Conservation (phyloP, 2,329 filamentous ascomycete genomes). For the Calonectria crousiana region DNA sequence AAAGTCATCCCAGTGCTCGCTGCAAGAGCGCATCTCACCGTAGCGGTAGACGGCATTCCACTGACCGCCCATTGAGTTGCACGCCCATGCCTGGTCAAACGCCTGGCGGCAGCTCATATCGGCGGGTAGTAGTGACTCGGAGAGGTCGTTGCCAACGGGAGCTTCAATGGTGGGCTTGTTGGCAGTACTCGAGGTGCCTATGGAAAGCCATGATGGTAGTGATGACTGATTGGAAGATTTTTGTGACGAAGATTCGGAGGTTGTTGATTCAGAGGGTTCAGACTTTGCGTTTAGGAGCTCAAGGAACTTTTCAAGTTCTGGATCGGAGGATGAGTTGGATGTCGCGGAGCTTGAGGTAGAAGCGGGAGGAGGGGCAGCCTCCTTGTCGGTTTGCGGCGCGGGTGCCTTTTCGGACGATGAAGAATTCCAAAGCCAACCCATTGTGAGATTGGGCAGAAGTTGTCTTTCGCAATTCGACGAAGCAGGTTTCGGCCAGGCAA, state of each 20-base stretch:
- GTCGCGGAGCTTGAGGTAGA: constrained; percentile 28
- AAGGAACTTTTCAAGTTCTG: constrained; percentile 68
- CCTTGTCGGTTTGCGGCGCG: constrained; percentile 38
- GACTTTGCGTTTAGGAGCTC: constrained; percentile 55
- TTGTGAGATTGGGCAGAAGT: constrained; percentile 47
- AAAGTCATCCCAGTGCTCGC: constrained; percentile 91
- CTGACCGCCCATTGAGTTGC: constrained; percentile 90
- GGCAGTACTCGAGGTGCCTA: constrained; percentile 42
- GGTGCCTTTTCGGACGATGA: constrained; percentile 49
- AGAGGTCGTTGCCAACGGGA: constrained; percentile 59
- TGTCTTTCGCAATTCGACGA: constrained; percentile 9
- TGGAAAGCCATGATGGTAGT: constrained; percentile 51
- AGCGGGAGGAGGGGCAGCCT: constrained; percentile 35
- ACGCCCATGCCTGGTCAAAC: constrained; percentile 95
- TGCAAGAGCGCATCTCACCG: constrained; percentile 81
- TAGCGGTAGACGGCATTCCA: constrained; percentile 93
- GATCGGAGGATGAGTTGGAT: constrained; percentile 53
- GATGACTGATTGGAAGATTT: constrained; percentile 42
- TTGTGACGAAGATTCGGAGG: constrained; percentile 44
- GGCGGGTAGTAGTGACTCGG: constrained; percentile 80
- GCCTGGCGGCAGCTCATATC: constrained; percentile 90
- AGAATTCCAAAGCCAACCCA: constrained; percentile 74
- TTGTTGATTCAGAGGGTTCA: constrained; percentile 39
- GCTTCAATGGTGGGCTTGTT: constrained; percentile 31
- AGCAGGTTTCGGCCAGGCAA: neutral